Conservation (phyloP, 2,329 filamentous ascomycete genomes). For the Leptographium wingfieldii region DNA sequence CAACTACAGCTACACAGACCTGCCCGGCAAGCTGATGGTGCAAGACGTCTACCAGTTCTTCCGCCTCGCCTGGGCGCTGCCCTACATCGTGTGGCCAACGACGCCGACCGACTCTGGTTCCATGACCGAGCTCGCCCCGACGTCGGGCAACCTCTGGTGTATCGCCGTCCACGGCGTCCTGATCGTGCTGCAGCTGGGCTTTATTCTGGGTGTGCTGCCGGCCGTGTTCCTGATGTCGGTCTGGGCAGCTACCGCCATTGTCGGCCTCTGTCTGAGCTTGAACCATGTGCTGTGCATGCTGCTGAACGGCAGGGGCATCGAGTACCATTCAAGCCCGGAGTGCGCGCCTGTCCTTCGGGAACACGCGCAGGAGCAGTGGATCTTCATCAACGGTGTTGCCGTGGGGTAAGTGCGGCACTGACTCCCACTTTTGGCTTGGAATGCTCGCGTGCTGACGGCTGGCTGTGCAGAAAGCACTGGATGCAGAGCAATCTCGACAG, state of each 20-base stretch:
- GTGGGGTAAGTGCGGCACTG: slow-evolving; percentile 33
- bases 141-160: slow-evolving; percentile 40
- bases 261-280: slow-evolving; percentile 31
- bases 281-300: slow-evolving; percentile 40
- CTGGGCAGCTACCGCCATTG: slow-evolving; percentile 29
- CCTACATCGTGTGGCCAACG: slow-evolving; percentile 48
- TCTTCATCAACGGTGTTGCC: slow-evolving; percentile 67
- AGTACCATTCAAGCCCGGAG: slow-evolving; percentile 38
- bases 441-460: neutral
- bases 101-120: slow-evolving; percentile 35
- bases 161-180: slow-evolving; percentile 47
- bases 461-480: slow-evolving; percentile 42
- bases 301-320: slow-evolving; percentile 40
- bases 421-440: too few relatives aligned
- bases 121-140: slow-evolving; percentile 53
- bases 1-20: slow-evolving; percentile 48
- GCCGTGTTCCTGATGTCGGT: slow-evolving; percentile 33
- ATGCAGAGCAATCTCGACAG: slow-evolving; percentile 59
- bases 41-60: slow-evolving; percentile 45
- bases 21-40: slow-evolving; percentile 35
- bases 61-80: slow-evolving; percentile 41
- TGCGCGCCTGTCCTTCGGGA: slow-evolving; percentile 36
- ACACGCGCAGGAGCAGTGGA: slow-evolving; percentile 56
- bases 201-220: slow-evolving; percentile 48
- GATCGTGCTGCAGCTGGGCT: slow-evolving; percentile 42